Percentiles rank a stretch among this genome's conserved stretches.
phyloP scores from a whole-genome alignment of 2,329 filamentous ascomycete genomes.

The Cladorrhinum sp. region DNA sequence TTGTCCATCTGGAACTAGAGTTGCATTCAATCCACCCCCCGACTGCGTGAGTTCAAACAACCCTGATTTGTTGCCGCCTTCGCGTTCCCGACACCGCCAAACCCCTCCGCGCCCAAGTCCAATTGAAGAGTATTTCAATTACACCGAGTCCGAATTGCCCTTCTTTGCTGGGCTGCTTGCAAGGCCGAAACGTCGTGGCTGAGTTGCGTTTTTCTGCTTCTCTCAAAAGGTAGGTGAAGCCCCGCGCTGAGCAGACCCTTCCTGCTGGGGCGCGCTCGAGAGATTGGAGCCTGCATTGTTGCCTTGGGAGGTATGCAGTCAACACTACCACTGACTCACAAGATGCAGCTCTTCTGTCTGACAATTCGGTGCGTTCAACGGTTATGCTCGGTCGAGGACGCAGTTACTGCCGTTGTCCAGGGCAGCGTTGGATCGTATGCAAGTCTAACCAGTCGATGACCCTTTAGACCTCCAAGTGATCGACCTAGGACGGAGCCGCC shows the following conservation, averaged over 20 bases:
- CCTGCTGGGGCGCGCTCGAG: neutral
- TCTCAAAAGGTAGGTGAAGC: neutral
- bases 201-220: neutral
- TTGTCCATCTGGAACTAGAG: neutral
- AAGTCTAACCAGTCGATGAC: neutral
- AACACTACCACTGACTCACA: constrained; percentile 2
- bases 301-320: constrained; percentile 7
- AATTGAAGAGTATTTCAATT: neutral
- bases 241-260: neutral
- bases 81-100: neutral
- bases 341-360: constrained; percentile 1
- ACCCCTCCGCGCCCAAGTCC: neutral
- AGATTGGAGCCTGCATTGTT: constrained; percentile 1
- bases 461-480: neutral
- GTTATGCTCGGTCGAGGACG: constrained; percentile 2
- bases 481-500: constrained; percentile 12
- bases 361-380: neutral
- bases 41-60: neutral
- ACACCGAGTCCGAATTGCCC: constrained; percentile 2
- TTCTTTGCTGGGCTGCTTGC: constrained; percentile 2
- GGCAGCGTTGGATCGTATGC: neutral
- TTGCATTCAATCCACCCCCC: neutral
- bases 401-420: neutral
- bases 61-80: neutral
- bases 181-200: constrained; percentile 16